Base-by-base conservation (phyloP, 1,139 yeast genomes). In the Diutina pseudorugosa region DNA sequence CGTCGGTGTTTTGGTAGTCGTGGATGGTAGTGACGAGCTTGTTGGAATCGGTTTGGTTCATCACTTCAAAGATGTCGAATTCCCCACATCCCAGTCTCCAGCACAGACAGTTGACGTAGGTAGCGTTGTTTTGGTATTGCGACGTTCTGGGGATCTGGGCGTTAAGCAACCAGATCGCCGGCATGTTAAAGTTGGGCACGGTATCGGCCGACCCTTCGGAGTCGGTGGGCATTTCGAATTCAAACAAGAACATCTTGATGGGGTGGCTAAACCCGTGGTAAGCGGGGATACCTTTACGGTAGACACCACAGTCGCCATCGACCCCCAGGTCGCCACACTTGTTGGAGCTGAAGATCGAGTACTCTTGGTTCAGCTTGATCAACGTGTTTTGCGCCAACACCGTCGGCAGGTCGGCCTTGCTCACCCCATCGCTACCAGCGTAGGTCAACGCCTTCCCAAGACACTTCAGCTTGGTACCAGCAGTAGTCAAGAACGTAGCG, bases 61-160 rank as follows among this genome's bases (percentile, higher is more conserved):
- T 69, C 48, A 72, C 72, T 75, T 93, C 98, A 62, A 91, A 91
- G 57, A 89, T 73, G 67, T 93, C 98, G 60, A 91, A 76, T 73
- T 93, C 98, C 68, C 98, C 98, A 72, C 98, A 93, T 52, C 98
- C 98, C 44, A 95, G 79, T 59, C 81, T 66, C 98, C 98, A 93
- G 76, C 98, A 93, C 27, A 96, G 89, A 74, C 97, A 86, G 30
- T 45, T 45, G 40, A 27, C 40, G 30, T 45, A 45, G 54, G 82
- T 69, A 54, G 73, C 75, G 64, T 94, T 95, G 65, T 79, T 75
- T 12, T 72, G 60, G 65, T 91, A 93, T 72, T 93, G 97, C 56
- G 86, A 69, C 53, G 96, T 91, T 73, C 98, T 83, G 63, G 98
- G 96, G 61, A 91, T 87, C 70, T 87, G 85, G 48, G 97, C 96